Conservation (phyloP, 345 rosid species). For the Rhizophora apiculata region DNA sequence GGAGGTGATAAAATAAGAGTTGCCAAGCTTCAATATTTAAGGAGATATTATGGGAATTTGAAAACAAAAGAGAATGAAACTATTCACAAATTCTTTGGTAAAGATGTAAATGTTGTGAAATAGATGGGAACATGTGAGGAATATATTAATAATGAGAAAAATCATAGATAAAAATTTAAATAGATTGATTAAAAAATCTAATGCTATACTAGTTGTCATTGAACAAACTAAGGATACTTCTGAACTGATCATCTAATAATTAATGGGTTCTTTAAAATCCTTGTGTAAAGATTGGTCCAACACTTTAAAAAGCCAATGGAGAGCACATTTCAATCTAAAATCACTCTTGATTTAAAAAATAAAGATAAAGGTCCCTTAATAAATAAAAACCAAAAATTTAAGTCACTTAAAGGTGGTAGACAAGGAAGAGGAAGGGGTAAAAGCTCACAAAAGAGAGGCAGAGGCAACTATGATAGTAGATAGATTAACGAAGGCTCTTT, state of each 20-base stretch:
- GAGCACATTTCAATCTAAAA: no score
- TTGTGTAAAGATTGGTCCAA: neutral
- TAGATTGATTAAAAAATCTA: neutral
- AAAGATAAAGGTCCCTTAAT: no score
- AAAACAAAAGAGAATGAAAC: neutral
- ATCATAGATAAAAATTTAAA: neutral
- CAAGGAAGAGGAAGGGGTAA: neutral
- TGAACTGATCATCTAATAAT: neutral
- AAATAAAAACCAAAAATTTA: neutral
- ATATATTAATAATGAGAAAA: neutral
- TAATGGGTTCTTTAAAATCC: neutral
- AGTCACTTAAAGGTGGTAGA: neutral
- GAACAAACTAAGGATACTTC: neutral
- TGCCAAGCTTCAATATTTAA: neutral
- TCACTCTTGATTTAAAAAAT: no score
- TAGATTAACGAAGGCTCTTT: neutral
- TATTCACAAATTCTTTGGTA: neutral
- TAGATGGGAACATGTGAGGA: neutral
- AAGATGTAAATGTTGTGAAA: neutral
- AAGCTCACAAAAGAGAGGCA: neutral
- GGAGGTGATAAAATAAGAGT: neutral
- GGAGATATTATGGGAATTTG: neutral
- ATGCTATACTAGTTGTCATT: neutral
- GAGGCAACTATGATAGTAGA: neutral
- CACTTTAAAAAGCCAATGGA: no score